Evolutionary conservation across 495 filamentous ascomycete genomes (phyloP).

Genomic region (Lasiosphaeria miniovina): DNA sequence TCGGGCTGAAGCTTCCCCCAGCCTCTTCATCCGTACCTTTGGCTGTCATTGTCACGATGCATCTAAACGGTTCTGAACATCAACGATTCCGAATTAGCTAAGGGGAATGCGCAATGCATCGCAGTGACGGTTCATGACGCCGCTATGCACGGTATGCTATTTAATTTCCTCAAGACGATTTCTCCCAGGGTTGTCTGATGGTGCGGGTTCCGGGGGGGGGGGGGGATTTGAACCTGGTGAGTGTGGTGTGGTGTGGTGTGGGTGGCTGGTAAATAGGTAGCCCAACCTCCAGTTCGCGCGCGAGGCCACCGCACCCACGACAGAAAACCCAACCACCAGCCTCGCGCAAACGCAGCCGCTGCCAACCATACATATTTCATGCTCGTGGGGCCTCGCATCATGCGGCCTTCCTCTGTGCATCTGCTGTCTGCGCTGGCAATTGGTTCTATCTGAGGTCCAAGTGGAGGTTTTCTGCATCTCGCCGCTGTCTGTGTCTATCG

Average conservation of each 20-base stretch:
- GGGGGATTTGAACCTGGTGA: neutral
- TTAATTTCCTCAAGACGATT: neutral
- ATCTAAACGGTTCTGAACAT: neutral
- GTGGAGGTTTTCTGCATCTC: conserved; percentile 15
- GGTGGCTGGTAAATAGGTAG: neutral
- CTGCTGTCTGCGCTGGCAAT: conserved; percentile 24
- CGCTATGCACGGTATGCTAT: neutral
- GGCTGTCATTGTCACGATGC: neutral
- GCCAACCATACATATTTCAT: conserved; percentile 26
- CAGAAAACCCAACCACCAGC: conserved; percentile 13
- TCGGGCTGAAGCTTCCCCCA: neutral
- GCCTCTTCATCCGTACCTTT: neutral
- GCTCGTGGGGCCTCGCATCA: conserved; percentile 17
- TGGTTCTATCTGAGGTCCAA: conserved; percentile 14
- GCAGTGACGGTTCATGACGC: neutral
- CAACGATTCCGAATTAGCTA: neutral
- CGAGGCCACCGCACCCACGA: neutral
- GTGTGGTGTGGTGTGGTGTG: neutral
- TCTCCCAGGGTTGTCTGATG: neutral
- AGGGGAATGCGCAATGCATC: neutral
- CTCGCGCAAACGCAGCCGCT: conserved; percentile 8
- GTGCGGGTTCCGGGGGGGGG: neutral
- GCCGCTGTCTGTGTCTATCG: conserved; percentile 2
- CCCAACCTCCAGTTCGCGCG: neutral
- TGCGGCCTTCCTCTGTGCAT: conserved; percentile 22